Conservation (phyloP, 441 rosid genomes). For the Syzygium syzygioides region DNA sequence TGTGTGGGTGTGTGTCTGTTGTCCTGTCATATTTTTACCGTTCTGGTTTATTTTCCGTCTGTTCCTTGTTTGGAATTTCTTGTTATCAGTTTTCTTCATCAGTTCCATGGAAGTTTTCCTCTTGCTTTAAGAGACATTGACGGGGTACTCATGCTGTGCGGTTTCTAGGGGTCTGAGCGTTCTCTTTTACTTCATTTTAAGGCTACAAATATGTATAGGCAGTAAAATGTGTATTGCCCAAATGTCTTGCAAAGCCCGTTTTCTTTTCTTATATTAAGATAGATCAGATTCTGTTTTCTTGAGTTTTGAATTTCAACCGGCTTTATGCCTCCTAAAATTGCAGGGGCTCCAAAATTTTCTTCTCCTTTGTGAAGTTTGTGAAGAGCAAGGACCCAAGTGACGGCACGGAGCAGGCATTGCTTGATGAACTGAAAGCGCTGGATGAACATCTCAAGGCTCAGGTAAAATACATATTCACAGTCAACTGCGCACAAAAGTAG, state of each 20-base stretch:
- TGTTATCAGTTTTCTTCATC: background rate
- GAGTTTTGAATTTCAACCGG: background rate
- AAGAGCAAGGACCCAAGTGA: constrained; percentile 79
- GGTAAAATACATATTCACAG: constrained; percentile 17
- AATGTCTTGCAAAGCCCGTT: background rate
- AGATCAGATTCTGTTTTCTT: background rate
- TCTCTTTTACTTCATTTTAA: background rate
- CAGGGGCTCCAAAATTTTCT: constrained; percentile 41
- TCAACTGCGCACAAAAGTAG: background rate
- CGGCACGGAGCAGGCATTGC: constrained; percentile 62
- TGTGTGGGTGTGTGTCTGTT: background rate
- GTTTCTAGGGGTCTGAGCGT: background rate
- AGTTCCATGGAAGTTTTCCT: background rate
- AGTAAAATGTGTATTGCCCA: background rate
- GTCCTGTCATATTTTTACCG: background rate
- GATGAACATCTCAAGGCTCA: constrained; percentile 71
- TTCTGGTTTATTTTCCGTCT: background rate
- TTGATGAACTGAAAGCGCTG: constrained; percentile 62
- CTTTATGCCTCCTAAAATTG: background rate
- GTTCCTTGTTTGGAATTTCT: background rate
- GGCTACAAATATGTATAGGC: background rate
- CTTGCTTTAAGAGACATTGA: background rate
- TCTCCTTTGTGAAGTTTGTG: constrained; percentile 56
- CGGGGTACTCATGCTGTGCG: background rate
- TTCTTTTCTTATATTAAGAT: background rate